Percentiles rank a stretch among this genome's conserved stretches.
Evolutionary conservation across 108 stramenopile species (phyloP).

Genomic region (Nannochloropsis oceanica): DNA sequence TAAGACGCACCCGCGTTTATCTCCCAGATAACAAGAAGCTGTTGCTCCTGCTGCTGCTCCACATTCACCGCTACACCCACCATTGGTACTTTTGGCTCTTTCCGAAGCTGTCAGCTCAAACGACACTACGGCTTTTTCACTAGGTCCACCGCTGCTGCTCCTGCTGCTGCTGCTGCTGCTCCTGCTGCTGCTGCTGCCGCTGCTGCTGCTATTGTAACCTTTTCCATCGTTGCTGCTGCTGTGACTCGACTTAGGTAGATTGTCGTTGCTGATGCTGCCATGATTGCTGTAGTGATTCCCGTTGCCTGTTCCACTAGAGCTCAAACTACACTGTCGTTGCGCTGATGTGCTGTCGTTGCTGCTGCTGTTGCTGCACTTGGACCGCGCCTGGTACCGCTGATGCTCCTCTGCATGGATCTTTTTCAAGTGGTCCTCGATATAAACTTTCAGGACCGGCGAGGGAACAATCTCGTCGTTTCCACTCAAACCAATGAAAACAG

Average conservation of each 20-base stretch:
- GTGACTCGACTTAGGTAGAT: background rate
- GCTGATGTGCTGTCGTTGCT: no score
- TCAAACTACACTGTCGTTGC: no score
- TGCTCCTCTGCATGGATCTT: background rate
- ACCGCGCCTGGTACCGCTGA: background rate
- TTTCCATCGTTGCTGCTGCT: background rate
- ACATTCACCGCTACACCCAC: background rate
- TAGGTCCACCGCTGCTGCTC: no score
- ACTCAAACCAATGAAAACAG: background rate
- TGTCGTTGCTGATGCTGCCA: background rate
- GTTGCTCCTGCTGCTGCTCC: background rate
- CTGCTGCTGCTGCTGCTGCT: background rate
- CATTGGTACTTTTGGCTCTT: background rate
- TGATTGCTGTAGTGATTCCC: no score
- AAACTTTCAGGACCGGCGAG: background rate
- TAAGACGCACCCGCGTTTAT: background rate
- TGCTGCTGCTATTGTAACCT: background rate
- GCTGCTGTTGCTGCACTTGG: background rate
- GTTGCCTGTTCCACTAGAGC: background rate
- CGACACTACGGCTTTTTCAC: background rate
- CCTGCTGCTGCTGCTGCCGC: no score
- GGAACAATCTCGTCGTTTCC: background rate
- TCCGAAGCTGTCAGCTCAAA: no score
- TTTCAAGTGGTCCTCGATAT: background rate
- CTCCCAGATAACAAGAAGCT: background rate